Base-by-base conservation (phyloP, 2,329 filamentous ascomycete genomes). In the Aspergillus pseudoterreus region DNA sequence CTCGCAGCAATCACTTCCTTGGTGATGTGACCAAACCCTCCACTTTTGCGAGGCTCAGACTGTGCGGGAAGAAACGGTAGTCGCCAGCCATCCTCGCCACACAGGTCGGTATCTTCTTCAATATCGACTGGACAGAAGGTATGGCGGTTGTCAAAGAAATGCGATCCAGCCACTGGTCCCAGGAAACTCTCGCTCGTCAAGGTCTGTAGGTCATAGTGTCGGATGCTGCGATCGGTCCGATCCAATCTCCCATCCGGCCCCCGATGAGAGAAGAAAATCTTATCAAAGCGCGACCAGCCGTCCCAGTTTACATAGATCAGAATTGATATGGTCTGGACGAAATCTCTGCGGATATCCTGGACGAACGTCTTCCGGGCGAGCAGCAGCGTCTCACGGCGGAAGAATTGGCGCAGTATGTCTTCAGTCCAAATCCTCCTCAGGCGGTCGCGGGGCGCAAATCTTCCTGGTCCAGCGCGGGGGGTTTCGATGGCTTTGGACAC, bases 251-350 rank as follows among this genome's bases (percentile, higher is more conserved):
- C 35, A 27, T 36, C 4, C 10, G 8, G 6, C 11, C 42, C 44
- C 2, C 1, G 14, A 12, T 47, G 51, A 6, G 4, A 30, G 11
- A 59, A 38, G 27, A 59, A 59, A 2, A 58, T 54, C 6, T 44
- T 12, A 10, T 15, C 33, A 42, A 59, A 57, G 1, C 43, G 43
- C n/a, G 39, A 21, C 57, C 56, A 59, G 4, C 47, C 43, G 9
- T 45, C 10, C 57, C 57, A 59, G 10, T 41, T 21, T 6, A 59
- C 53, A 19, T 36, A 47, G 4, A 49, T 42, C 2, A 59, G 32
- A 14, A 55, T 50, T 1, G 57, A 59, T 4, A 59, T 41, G 2
- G 45, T 57, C 14, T 53, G 48, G 9, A 59, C n/a, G 11, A 51
- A 43, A 3, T 45, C 38, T 1, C 22, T 6, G 14, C 24, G 45